Percentiles rank a stretch among this genome's conserved stretches.
Evolutionary conservation across 139 green algal genomes (phyloP).

Genomic region (Chlamydomonas asymmetrica): DNA sequence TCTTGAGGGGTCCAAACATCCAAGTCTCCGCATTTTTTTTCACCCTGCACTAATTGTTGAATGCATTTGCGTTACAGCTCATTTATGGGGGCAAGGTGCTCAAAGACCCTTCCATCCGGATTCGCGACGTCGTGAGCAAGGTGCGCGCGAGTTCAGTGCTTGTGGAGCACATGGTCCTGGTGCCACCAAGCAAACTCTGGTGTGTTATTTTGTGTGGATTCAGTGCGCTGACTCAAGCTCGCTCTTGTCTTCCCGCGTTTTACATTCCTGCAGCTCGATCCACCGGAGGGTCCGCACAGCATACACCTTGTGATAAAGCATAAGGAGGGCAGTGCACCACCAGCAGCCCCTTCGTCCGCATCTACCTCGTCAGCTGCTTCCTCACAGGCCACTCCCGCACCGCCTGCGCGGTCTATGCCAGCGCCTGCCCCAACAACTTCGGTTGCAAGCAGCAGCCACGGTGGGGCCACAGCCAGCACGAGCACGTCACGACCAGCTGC

Average conservation of each 20-base stretch:
- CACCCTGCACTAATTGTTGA: background rate
- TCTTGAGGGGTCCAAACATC: background rate
- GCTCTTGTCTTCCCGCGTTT: background rate
- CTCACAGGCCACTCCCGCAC: background rate
- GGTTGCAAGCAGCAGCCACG: background rate
- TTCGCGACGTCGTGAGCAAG: conserved; percentile 40
- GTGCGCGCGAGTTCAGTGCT: conserved; percentile 3
- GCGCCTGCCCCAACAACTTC: no score
- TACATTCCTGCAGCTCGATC: conserved; percentile 26
- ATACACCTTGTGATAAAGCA: conserved; percentile 69
- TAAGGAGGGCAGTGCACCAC: no score
- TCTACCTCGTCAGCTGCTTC: background rate
- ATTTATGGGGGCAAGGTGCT: conserved; percentile 72
- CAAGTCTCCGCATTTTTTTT: background rate
- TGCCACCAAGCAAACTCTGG: background rate
- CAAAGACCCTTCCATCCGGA: conserved; percentile 28
- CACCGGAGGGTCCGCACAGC: conserved; percentile 33
- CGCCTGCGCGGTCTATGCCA: no score
- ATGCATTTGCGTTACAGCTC: conserved; percentile 38
- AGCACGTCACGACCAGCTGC: background rate
- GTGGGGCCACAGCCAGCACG: background rate
- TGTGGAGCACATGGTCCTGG: background rate
- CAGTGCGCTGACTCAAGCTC: background rate
- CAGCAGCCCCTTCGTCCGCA: no score
- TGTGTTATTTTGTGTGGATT: background rate